A percentile compares a stretch with the other conserved stretches of the same genome.
Evolutionary conservation across 148 eudicot genomes (phyloP).

Genomic region (Dianthus caryophyllus): DNA sequence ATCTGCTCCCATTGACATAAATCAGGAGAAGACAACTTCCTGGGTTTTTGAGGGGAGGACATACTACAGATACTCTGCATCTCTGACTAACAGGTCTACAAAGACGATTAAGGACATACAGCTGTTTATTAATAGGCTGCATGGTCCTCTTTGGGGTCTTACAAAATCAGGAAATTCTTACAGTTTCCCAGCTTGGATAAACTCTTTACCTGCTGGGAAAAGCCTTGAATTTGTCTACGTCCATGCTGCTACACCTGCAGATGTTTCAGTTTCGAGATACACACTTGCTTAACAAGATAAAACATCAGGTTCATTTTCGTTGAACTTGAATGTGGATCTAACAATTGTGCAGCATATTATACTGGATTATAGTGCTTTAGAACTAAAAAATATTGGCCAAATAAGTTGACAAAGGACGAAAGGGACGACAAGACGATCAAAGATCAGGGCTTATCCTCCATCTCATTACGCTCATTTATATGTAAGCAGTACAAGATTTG

Average conservation of each 20-base stretch:
- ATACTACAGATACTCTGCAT: constrained; percentile 71
- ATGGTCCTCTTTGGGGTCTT: constrained; percentile 92
- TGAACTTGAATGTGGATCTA: constrained; percentile 4
- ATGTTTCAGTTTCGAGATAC: constrained; percentile 63
- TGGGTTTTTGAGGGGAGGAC: constrained; percentile 61
- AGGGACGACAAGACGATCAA: constrained; percentile 9
- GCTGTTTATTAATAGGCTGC: constrained; percentile 56
- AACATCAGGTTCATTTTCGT: constrained; percentile 5
- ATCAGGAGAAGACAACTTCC: constrained; percentile 57
- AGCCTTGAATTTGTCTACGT: constrained; percentile 86
- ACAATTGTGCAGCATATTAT: constrained; percentile 53
- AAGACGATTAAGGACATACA: constrained; percentile 57
- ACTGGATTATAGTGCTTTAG: no score
- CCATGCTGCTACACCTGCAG: constrained; percentile 62
- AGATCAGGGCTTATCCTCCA: constrained; percentile 88
- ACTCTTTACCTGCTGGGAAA: constrained; percentile 60
- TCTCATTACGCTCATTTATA: constrained; percentile 49
- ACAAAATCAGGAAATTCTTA: constrained; percentile 50
- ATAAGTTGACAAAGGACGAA: no score
- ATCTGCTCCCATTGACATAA: constrained; percentile 36
- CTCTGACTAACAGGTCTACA: constrained; percentile 66
- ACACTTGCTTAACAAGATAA: constrained; percentile 39
- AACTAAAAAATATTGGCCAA: no score
- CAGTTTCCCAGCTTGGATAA: constrained; percentile 67
- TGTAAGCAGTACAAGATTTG: constrained; percentile 15